A percentile compares a stretch with the other conserved stretches of the same genome.
Conservation (phyloP, 345 rosid species). For the Alliaria petiolata region DNA sequence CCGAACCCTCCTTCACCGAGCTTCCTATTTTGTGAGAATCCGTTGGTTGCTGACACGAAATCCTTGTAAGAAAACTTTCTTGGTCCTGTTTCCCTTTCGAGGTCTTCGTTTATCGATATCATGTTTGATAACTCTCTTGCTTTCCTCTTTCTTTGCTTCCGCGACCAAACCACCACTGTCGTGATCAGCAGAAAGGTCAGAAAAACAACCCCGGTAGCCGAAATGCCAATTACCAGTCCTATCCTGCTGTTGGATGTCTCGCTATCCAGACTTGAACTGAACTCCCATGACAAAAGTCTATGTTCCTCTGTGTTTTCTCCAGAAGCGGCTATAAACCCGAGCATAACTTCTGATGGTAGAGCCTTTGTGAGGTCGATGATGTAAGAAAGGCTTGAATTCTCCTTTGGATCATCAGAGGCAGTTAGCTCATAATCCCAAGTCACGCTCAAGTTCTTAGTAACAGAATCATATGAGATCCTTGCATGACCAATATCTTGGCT, state of each 20-base stretch:
- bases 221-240: slow-evolving; percentile 5
- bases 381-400: slow-evolving; percentile 30
- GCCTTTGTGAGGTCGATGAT: slow-evolving; percentile 33
- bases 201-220: slow-evolving; percentile 21
- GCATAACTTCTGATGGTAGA: slow-evolving; percentile 35
- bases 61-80: slow-evolving; percentile 34
- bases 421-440: slow-evolving; percentile 32
- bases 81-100: slow-evolving; percentile 42
- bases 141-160: not conserved
- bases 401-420: slow-evolving; percentile 7
- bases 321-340: slow-evolving; percentile 45
- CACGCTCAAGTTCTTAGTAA: slow-evolving; percentile 35
- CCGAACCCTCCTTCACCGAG: slow-evolving; percentile 42
- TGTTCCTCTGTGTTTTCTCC: slow-evolving; percentile 6
- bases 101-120: slow-evolving; percentile 37
- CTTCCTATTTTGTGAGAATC: slow-evolving; percentile 35
- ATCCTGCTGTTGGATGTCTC: not conserved
- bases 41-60: slow-evolving; percentile 34
- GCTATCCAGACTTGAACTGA: slow-evolving; percentile 29
- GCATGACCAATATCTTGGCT: slow-evolving; percentile 22
- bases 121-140: not conserved
- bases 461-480: slow-evolving; percentile 24
- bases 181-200: not conserved
- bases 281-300: slow-evolving; percentile 36
- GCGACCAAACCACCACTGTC: not conserved